Evolutionary conservation across 345 rosid genomes (phyloP).

Genomic region (Eutrema yunnanense): DNA sequence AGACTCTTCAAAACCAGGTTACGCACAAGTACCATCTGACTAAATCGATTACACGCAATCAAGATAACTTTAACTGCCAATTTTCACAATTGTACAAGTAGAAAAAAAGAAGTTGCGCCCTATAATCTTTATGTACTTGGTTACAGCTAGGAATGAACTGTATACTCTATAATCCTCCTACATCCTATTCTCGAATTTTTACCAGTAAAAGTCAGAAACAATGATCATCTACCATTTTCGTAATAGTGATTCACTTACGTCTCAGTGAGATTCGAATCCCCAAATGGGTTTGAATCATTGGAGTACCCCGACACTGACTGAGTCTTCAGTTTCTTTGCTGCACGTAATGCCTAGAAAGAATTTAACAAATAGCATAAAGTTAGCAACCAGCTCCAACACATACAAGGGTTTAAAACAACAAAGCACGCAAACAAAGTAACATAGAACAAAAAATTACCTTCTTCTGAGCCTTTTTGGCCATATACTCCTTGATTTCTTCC

Average conservation of each 20-base stretch:
- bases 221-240: background rate
- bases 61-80: background rate
- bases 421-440: background rate
- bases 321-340: slow-evolving; percentile 75
- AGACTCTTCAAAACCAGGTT: background rate
- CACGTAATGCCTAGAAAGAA: slow-evolving; percentile 50
- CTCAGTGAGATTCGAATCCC: slow-evolving; percentile 89
- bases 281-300: slow-evolving; percentile 93
- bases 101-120: background rate
- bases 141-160: background rate
- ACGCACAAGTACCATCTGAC: background rate
- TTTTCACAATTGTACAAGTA: background rate
- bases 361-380: slow-evolving; percentile 1
- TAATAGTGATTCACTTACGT: slow-evolving; percentile 41
- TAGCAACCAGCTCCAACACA: slow-evolving; percentile 8
- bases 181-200: background rate
- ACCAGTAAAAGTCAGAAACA: background rate
- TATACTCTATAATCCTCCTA: background rate
- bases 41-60: background rate
- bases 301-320: slow-evolving; percentile 80
- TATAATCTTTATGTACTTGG: background rate
- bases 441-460: slow-evolving; percentile 40
- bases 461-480: slow-evolving; percentile 73
- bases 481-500: slow-evolving; percentile 61
- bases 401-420: background rate